Conservation (phyloP, 345 rosid genomes). For the Citrus medica region DNA sequence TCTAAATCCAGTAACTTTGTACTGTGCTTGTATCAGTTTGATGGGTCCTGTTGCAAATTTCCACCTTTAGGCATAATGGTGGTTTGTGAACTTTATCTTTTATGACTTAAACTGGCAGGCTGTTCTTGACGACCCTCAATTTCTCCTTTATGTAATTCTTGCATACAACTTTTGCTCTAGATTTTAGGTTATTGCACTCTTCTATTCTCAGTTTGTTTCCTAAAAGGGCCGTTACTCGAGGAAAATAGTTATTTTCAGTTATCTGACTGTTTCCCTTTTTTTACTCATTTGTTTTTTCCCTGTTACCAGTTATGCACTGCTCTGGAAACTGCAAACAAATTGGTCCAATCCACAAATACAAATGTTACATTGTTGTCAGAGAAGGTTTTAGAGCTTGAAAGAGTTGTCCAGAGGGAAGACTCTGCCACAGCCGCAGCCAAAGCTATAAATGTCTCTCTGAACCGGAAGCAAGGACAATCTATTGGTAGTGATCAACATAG, state of each 20-base stretch:
- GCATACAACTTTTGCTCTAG: not conserved
- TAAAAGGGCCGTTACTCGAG: not conserved
- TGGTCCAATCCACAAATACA: slow-evolving; percentile 62
- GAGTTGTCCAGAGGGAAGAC: slow-evolving; percentile 65
- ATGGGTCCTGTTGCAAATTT: too few species aligned
- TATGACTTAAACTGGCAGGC: not conserved
- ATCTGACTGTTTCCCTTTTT: not conserved
- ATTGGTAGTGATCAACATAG: not conserved
- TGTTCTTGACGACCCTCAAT: not conserved
- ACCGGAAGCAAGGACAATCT: slow-evolving; percentile 12
- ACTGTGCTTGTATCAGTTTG: too few species aligned
- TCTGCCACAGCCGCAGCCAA: slow-evolving; percentile 59
- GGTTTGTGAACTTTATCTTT: not conserved
- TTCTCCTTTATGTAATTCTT: not conserved
- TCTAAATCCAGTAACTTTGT: too few species aligned
- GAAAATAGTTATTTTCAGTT: not conserved
- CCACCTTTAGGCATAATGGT: too few species aligned
- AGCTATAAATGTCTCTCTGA: slow-evolving; percentile 29
- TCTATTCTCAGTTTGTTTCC: not conserved
- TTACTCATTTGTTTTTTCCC: not conserved
- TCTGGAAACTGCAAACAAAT: slow-evolving; percentile 69
- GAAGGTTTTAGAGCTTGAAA: slow-evolving; percentile 69
- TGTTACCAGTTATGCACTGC: slow-evolving; percentile 63
- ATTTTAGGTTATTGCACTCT: not conserved
- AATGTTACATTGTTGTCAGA: slow-evolving; percentile 48